A percentile compares a stretch with the other conserved stretches of the same genome.
phyloP scores from a whole-genome alignment of 2,329 filamentous ascomycete species.

The Bipolaris zeicola region DNA sequence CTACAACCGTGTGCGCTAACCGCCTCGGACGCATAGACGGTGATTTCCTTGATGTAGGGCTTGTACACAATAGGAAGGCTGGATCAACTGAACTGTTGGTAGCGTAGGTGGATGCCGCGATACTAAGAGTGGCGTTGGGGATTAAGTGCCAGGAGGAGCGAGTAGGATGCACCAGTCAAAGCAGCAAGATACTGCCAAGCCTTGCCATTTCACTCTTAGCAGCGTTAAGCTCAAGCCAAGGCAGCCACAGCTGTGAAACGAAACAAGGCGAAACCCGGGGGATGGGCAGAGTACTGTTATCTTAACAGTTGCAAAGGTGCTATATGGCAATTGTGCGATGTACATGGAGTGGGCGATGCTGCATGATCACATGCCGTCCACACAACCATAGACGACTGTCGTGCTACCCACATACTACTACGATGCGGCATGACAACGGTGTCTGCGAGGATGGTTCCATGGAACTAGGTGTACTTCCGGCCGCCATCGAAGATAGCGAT shows the following conservation, averaged over 20 bases:
- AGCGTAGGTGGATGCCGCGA: constrained; percentile 15
- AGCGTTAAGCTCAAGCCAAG: constrained; percentile 19
- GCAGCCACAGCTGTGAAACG: constrained; percentile 4
- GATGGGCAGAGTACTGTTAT: not conserved
- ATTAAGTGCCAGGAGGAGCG: constrained; percentile 17
- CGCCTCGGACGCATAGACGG: constrained; percentile 2
- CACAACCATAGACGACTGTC: no score
- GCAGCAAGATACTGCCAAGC: constrained; percentile 31
- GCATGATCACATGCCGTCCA: no score
- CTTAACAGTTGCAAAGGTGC: no score
- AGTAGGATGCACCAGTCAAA: constrained; percentile 31
- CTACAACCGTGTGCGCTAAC: constrained; percentile 6
- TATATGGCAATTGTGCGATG: no score
- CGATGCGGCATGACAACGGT: no score
- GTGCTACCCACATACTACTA: no score
- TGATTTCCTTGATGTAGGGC: not conserved
- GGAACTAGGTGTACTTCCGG: no score
- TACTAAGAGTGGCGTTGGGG: constrained; percentile 1
- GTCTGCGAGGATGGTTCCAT: no score
- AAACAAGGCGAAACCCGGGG: not conserved
- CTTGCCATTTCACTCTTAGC: constrained; percentile 34
- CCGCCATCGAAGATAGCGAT: not conserved
- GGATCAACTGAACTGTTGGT: constrained; percentile 15
- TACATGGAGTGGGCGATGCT: no score
- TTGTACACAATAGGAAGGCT: not conserved